phyloP scores from a whole-genome alignment of 371 early-diverging fungal genomes.

The Mucor sp. region DNA sequence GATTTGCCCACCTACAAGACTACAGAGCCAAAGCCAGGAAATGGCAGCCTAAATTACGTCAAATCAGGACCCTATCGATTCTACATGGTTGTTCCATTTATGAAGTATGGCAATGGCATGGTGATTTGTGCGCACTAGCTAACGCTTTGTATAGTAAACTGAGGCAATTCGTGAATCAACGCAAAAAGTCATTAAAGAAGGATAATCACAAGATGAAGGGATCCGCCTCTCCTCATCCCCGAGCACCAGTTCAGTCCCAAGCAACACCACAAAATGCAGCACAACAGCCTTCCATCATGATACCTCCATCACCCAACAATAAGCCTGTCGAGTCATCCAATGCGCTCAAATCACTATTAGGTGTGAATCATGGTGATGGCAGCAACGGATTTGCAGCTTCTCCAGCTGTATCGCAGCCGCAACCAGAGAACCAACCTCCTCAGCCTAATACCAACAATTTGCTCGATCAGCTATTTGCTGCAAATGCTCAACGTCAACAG shows the following conservation, averaged over 20 bases:
- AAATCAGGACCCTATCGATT: constrained; percentile 45
- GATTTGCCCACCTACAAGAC: constrained; percentile 52
- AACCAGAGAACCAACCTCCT: constrained; percentile 22
- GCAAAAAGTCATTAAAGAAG: constrained; percentile 29
- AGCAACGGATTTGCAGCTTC: constrained; percentile 11
- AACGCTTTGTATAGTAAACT: constrained; percentile 19
- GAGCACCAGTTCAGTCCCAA: background rate
- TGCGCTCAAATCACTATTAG: constrained; percentile 33
- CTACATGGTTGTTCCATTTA: constrained; percentile 72
- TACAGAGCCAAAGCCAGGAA: constrained; percentile 18
- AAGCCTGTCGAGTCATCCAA: constrained; percentile 20
- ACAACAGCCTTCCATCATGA: background rate
- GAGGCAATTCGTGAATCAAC: constrained; percentile 32
- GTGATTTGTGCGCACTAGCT: background rate
- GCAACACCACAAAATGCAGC: background rate
- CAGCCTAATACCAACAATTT: constrained; percentile 4
- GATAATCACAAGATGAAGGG: constrained; percentile 18
- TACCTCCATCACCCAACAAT: background rate
- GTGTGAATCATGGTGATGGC: constrained; percentile 5
- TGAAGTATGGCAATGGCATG: constrained; percentile 43
- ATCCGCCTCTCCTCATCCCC: constrained; percentile 1
- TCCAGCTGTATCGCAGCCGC: constrained; percentile 19
- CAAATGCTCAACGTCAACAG: constrained; percentile 11
- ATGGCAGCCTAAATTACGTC: constrained; percentile 24
- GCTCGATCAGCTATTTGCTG: constrained; percentile 16